Conservation (phyloP, 2,329 filamentous ascomycete genomes). For the Apiospora sp. region DNA sequence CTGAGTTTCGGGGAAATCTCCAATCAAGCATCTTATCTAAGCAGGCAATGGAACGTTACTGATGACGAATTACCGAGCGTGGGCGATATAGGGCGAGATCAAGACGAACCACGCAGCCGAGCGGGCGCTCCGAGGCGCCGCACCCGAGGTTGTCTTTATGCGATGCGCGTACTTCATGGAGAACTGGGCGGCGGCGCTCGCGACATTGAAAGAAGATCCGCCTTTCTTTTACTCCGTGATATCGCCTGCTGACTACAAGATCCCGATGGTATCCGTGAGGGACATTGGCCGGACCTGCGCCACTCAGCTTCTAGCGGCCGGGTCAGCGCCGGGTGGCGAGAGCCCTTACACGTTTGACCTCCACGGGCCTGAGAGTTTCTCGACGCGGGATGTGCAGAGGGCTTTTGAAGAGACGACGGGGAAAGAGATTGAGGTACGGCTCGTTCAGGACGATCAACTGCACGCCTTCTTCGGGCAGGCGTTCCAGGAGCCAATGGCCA, state of each 20-base stretch:
- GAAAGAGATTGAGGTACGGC: background rate
- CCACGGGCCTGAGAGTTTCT: background rate
- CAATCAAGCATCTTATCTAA: too few species aligned
- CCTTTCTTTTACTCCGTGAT: conserved; percentile 46
- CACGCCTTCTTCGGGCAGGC: background rate
- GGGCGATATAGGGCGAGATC: conserved; percentile 46
- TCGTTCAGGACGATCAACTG: background rate
- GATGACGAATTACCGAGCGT: background rate
- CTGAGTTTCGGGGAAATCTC: too few species aligned
- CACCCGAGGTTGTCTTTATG: conserved; percentile 41
- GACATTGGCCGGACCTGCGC: conserved; percentile 21
- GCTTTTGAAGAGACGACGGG: background rate
- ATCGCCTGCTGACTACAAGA: conserved; percentile 42
- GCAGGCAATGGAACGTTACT: too few species aligned
- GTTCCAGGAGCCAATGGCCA: background rate
- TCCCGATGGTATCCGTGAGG: conserved; percentile 40
- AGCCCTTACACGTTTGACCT: background rate
- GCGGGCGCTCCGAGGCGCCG: conserved; percentile 27
- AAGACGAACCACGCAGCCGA: conserved; percentile 46
- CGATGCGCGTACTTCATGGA: conserved; percentile 49
- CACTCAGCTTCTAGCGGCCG: background rate
- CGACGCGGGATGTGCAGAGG: background rate
- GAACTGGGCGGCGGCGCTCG: conserved; percentile 44
- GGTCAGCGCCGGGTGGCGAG: background rate
- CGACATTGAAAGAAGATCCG: conserved; percentile 36